Evolutionary conservation across 306 rosid genomes (phyloP).

Genomic region (Sphenostylis stenocarpa): DNA sequence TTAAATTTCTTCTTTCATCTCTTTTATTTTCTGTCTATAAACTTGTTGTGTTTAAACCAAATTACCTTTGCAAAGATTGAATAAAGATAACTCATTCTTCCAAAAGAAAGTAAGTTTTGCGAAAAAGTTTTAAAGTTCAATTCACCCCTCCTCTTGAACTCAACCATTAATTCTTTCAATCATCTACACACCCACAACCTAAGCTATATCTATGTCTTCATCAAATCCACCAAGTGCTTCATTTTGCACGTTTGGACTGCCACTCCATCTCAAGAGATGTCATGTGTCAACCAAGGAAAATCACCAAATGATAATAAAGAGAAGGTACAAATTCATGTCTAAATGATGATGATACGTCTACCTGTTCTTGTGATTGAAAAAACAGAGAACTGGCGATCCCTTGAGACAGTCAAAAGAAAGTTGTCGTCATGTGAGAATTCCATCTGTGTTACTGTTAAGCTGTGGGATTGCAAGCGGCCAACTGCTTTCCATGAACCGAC

Average conservation of each 20-base stretch:
- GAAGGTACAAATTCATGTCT: slow-evolving; percentile 1
- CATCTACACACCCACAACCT: too few species aligned
- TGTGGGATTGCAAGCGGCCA: slow-evolving; percentile 81
- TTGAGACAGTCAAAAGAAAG: slow-evolving; percentile 79
- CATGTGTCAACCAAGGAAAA: background rate
- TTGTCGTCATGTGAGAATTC: slow-evolving; percentile 80
- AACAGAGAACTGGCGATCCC: slow-evolving; percentile 93
- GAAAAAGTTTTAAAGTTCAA: too few species aligned
- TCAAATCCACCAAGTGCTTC: too few species aligned
- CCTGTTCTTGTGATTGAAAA: slow-evolving; percentile 71
- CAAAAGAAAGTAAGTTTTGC: too few species aligned
- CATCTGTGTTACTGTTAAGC: slow-evolving; percentile 90
- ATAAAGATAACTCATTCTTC: too few species aligned
- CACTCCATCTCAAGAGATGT: background rate
- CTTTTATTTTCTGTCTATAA: too few species aligned
- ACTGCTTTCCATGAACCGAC: slow-evolving; percentile 93
- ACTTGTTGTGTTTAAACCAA: too few species aligned
- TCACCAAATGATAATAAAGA: background rate
- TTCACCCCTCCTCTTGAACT: too few species aligned
- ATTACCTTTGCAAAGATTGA: too few species aligned
- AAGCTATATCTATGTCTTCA: too few species aligned
- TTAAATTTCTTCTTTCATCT: too few species aligned
- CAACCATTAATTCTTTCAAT: too few species aligned
- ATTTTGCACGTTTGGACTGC: background rate
- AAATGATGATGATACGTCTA: slow-evolving; percentile 26